These are phyloP conservation scores for Lichtheimia corymbifera DNA, from an alignment of 371 early-diverging fungal species.

Conservation along the genomic window DNA sequence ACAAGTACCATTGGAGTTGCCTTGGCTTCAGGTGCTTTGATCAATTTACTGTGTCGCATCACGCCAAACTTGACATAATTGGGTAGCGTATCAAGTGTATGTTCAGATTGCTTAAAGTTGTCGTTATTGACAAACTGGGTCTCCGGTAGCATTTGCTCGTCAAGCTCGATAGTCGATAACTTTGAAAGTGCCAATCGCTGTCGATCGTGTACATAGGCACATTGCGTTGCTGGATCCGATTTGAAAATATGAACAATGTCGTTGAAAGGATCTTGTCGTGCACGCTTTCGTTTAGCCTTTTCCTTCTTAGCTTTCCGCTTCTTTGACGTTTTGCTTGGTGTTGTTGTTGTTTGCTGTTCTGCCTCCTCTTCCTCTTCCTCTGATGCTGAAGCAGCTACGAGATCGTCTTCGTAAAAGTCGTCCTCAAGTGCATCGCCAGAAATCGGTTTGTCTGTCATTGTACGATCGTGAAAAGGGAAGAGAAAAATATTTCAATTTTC, in stretches of 20 bases:
- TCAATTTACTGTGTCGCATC: slow-evolving; percentile 49
- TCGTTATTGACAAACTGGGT: slow-evolving; percentile 47
- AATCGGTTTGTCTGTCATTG: slow-evolving; percentile 18
- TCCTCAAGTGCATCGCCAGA: slow-evolving; percentile 71
- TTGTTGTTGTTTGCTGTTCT: slow-evolving; percentile 14
- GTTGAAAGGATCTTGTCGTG: slow-evolving; percentile 42
- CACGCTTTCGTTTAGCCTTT: slow-evolving; percentile 60
- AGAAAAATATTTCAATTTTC: no score
- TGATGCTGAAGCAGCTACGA: slow-evolving; percentile 39
- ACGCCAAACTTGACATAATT: slow-evolving; percentile 64
- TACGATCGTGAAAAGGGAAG: no score
- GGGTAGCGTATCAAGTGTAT: slow-evolving; percentile 53
- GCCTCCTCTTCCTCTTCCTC: slow-evolving; percentile 28
- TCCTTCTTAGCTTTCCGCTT: slow-evolving; percentile 34
- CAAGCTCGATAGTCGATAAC: slow-evolving; percentile 51
- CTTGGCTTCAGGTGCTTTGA: slow-evolving; percentile 49
- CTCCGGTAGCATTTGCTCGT: slow-evolving; percentile 47
- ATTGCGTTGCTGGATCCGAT: slow-evolving; percentile 37
- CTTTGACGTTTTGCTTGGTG: slow-evolving; percentile 42
- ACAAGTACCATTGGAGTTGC: slow-evolving; percentile 72
- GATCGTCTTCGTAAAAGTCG: slow-evolving; percentile 61
- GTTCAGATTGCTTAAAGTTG: slow-evolving; percentile 51
- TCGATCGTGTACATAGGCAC: slow-evolving; percentile 47
- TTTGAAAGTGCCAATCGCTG: slow-evolving; percentile 53
- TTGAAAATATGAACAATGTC: slow-evolving; percentile 44